Percentiles rank a stretch among this genome's conserved stretches.
Conservation (phyloP, 2,329 filamentous ascomycete species). For the Hortaea werneckii region DNA sequence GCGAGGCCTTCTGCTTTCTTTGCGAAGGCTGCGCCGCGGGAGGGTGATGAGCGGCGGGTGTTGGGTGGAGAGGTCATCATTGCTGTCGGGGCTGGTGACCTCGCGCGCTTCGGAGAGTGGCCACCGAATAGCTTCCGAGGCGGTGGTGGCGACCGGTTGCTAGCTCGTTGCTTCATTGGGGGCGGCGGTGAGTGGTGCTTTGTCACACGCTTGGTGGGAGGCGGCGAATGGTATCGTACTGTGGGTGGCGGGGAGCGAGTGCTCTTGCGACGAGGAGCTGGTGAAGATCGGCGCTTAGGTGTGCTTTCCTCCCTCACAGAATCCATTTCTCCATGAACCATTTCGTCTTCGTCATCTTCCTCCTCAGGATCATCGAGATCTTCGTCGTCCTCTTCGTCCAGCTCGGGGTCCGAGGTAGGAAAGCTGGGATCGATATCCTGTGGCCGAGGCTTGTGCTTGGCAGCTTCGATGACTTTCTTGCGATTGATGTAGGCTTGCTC, state of each 20-base stretch:
- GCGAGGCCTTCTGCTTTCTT: constrained; percentile 36
- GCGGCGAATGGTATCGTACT: constrained; percentile 11
- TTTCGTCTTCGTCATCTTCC: constrained; percentile 46
- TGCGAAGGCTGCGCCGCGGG: constrained; percentile 39
- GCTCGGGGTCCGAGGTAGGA: constrained; percentile 84
- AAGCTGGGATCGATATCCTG: constrained; percentile 98
- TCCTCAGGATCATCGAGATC: constrained; percentile 48
- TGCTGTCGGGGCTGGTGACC: constrained; percentile 30
- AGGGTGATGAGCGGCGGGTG: constrained; percentile 35
- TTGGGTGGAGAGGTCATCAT: constrained; percentile 59
- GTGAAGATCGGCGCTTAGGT: constrained; percentile 26
- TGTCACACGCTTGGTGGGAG: constrained; percentile 36
- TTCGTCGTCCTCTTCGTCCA: constrained; percentile 64
- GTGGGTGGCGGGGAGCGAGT: constrained; percentile 40
- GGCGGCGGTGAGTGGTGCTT: constrained; percentile 32
- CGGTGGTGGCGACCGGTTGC: constrained; percentile 9
- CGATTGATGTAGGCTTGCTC: constrained; percentile 87
- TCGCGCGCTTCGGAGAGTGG: constrained; percentile 58
- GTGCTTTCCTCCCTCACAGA: constrained; percentile 13
- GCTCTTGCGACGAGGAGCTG: not conserved
- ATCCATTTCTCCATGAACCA: constrained; percentile 51
- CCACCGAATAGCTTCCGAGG: constrained; percentile 50
- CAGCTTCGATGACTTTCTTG: constrained; percentile 67
- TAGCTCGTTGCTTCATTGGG: constrained; percentile 11
- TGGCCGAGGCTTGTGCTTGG: constrained; percentile 74